Conservation (phyloP, 768 basidiomycete genomes). For the Agaricus sinodeliciosus region DNA sequence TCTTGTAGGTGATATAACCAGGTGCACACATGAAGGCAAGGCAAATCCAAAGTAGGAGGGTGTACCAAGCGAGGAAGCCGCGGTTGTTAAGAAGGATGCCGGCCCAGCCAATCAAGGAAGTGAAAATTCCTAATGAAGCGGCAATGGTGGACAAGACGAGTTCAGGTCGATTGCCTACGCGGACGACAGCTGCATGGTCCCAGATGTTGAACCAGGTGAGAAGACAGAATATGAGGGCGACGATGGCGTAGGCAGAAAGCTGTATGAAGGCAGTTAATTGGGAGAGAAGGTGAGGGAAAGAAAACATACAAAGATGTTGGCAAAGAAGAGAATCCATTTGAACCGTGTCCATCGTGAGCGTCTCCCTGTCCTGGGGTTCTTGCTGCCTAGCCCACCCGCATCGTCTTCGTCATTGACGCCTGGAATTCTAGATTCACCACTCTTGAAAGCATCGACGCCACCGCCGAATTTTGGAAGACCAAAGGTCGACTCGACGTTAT, state of each 20-base stretch:
- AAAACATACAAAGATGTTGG: constrained; percentile 46
- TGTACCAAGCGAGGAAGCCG: constrained; percentile 71
- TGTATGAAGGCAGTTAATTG: constrained; percentile 23
- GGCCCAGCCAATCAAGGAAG: constrained; percentile 71
- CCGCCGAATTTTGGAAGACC: constrained; percentile 57
- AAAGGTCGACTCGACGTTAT: constrained; percentile 19
- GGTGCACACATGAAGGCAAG: constrained; percentile 69
- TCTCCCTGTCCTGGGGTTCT: constrained; percentile 22
- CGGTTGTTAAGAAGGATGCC: constrained; percentile 86
- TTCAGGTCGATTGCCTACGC: constrained; percentile 60
- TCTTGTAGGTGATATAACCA: constrained; percentile 75
- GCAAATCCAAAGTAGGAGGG: constrained; percentile 70
- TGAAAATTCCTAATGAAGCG: constrained; percentile 50
- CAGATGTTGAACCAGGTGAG: constrained; percentile 78
- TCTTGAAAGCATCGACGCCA: constrained; percentile 58
- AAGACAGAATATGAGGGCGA: constrained; percentile 55
- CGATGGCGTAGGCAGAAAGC: constrained; percentile 55
- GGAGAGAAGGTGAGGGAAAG: not conserved
- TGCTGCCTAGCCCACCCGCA: constrained; percentile 3
- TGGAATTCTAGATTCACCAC: constrained; percentile 44
- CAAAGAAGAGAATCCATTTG: constrained; percentile 72
- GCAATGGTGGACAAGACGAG: constrained; percentile 67
- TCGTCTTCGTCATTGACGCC: constrained; percentile 4
- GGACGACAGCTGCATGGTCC: constrained; percentile 58
- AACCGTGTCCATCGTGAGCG: constrained; percentile 73